phyloP scores from a whole-genome alignment of 2,329 filamentous ascomycete genomes.

The Tolypocladium nubicola region DNA sequence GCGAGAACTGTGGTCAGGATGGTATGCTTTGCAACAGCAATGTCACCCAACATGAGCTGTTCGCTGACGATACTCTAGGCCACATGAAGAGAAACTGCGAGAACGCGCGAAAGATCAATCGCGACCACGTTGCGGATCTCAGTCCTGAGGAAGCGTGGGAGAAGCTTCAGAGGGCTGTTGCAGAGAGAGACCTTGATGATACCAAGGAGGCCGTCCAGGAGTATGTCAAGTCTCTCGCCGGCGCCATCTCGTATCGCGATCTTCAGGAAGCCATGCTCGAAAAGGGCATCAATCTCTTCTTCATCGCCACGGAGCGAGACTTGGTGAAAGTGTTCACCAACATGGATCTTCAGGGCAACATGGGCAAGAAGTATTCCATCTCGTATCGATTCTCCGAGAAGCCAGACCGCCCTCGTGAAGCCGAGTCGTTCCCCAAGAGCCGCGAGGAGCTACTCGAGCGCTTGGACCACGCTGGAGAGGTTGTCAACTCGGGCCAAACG shows the following conservation, averaged over 20 bases:
- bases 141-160: constrained; percentile 47
- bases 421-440: constrained; percentile 46
- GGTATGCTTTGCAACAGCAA: constrained; percentile 27
- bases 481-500: constrained; percentile 46
- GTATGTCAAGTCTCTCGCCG: constrained; percentile 49
- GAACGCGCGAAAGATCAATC: constrained; percentile 47
- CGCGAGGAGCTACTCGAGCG: constrained; percentile 51
- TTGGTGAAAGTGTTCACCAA: constrained; percentile 50
- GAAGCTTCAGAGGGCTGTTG: constrained; percentile 39
- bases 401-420: constrained; percentile 47
- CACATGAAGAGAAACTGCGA: constrained; percentile 47
- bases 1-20: constrained; percentile 51
- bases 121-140: constrained; percentile 36
- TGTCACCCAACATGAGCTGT: background rate
- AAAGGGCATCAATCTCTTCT: constrained; percentile 41
- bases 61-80: constrained; percentile 26
- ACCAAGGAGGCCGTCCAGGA: constrained; percentile 48
- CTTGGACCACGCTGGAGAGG: constrained; percentile 54
- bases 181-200: constrained; percentile 48
- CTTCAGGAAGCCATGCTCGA: constrained; percentile 51
- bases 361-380: constrained; percentile 53
- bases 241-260: constrained; percentile 45
- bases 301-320: constrained; percentile 52
- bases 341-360: constrained; percentile 62
- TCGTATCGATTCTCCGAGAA: constrained; percentile 50